Evolutionary conservation across 2,329 filamentous ascomycete species (phyloP).

Genomic region (Beauveria sp.): DNA sequence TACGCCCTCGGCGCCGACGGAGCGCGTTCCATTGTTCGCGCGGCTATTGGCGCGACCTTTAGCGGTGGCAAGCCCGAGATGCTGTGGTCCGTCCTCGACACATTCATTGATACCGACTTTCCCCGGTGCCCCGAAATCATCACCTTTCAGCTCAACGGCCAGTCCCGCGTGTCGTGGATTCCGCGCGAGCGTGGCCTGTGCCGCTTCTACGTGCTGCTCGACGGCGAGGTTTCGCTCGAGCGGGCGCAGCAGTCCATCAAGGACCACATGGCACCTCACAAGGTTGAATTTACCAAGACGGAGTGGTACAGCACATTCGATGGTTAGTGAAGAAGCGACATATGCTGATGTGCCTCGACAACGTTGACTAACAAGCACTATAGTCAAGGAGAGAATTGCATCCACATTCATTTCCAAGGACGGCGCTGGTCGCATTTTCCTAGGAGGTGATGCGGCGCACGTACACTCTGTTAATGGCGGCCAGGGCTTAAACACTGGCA

Average conservation of each 20-base stretch:
- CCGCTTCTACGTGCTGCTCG: constrained; percentile 39
- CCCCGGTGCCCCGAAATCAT: constrained; percentile 39
- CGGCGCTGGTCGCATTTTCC: constrained; percentile 37
- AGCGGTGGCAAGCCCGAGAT: constrained; percentile 41
- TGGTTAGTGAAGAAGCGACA: constrained; percentile 22
- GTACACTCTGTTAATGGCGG: constrained; percentile 49
- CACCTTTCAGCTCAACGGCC: constrained; percentile 37
- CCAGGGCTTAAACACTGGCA: constrained; percentile 51
- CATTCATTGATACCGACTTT: constrained; percentile 42
- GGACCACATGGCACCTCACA: constrained; percentile 35
- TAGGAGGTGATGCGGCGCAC: constrained; percentile 51
- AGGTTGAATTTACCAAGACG: constrained; percentile 33
- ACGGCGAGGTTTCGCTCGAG: constrained; percentile 35
- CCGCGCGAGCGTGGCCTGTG: constrained; percentile 39
- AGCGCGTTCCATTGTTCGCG: constrained; percentile 39
- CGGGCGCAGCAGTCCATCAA: constrained; percentile 34
- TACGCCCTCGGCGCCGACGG: constrained; percentile 48
- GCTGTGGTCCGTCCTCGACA: constrained; percentile 41
- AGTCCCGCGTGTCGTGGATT: constrained; percentile 41
- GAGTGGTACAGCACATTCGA: constrained; percentile 46
- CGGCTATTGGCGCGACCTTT: constrained; percentile 31
- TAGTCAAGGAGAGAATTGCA: constrained; percentile 33
- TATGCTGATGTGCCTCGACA: not conserved
- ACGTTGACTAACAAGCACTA: not conserved
- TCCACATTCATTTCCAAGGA: constrained; percentile 30